Conservation (phyloP, 2,329 filamentous ascomycete species). For the Trichoderma sp. region DNA sequence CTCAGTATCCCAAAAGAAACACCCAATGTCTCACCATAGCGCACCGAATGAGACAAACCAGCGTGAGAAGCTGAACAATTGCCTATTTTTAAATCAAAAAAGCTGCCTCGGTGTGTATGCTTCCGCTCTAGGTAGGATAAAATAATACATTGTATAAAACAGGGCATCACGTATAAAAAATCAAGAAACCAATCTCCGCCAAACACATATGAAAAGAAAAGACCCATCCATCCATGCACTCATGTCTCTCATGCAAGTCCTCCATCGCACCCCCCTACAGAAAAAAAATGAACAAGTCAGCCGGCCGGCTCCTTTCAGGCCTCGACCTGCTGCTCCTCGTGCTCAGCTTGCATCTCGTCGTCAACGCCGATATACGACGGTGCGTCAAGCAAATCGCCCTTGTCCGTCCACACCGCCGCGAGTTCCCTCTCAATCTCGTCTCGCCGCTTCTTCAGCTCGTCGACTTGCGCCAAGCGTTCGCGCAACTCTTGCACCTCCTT, state of each 20-base stretch:
- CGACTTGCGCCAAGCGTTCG: constrained; percentile 75
- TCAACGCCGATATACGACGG: constrained; percentile 39
- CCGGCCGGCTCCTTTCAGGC: neutral
- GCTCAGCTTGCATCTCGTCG: neutral
- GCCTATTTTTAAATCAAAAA: neutral
- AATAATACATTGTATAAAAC: neutral
- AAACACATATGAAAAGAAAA: neutral
- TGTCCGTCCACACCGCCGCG: constrained; percentile 58
- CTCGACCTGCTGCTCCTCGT: constrained; percentile 11
- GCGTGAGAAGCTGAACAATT: neutral
- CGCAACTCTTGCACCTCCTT: constrained; percentile 83
- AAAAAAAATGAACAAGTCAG: neutral
- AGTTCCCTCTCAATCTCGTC: constrained; percentile 83
- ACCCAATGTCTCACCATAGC: neutral
- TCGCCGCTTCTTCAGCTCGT: constrained; percentile 75
- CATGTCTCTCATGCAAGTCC: neutral
- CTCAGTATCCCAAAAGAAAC: neutral
- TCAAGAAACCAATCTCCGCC: neutral
- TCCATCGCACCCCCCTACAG: neutral
- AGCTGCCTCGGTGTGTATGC: neutral
- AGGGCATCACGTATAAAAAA: neutral
- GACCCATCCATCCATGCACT: neutral
- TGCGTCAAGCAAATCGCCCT: constrained; percentile 47
- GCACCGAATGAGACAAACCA: neutral
- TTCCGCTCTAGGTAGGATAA: neutral